Base-by-base conservation (phyloP, 2,329 filamentous ascomycete species). In the Ophiostoma tasmaniense region DNA sequence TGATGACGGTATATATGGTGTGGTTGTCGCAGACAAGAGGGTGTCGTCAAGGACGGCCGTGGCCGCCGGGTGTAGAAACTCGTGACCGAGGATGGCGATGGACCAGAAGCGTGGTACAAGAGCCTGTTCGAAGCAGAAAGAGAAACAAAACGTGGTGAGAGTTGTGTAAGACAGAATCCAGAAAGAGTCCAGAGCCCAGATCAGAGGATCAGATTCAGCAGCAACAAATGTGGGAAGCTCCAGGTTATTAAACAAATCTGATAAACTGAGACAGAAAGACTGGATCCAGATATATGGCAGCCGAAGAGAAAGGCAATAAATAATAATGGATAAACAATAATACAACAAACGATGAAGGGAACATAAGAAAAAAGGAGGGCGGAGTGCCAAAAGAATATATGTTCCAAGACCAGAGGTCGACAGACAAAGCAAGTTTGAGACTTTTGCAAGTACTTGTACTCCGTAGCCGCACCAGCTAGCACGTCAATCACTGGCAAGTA, bases 1-100 rank as follows among this genome's bases (percentile, higher is more conserved):
- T 70, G 13, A 20, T 66, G 67, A 33, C 37, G 45, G 22, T 30
- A 35, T 52, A 8, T 61, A 35, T 7, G 22, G 35, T 22, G 55
- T 42, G 13, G 39, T 64, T 14, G 37, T 7, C 20, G 14, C 25
- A 28, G 64, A 62, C 42, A 25, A 33, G 22, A 33, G 25, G n/a
- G 25, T 64, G 50, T 25, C 50, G 50, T 55, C 50, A 35, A 37
- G 5, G 52, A 65, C 35, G 62, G 35, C 28, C 50, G 64, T 69
- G 61, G 59, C 61, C 33, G 61, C 61, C 61, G 17, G 25, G 25
- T 45, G 33, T 30, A 30, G 30, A 22, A 64, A 33, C 61, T 64
- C 33, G 61, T 37, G 33, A 33, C 33, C 17, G 33, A n/a, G 30
- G 20, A 64, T 37, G 61, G n/a, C 8, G 30, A 64, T 37, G 17